Evolutionary conservation across 2,329 filamentous ascomycete species (phyloP).

Genomic region (Exophiala calicioides): DNA sequence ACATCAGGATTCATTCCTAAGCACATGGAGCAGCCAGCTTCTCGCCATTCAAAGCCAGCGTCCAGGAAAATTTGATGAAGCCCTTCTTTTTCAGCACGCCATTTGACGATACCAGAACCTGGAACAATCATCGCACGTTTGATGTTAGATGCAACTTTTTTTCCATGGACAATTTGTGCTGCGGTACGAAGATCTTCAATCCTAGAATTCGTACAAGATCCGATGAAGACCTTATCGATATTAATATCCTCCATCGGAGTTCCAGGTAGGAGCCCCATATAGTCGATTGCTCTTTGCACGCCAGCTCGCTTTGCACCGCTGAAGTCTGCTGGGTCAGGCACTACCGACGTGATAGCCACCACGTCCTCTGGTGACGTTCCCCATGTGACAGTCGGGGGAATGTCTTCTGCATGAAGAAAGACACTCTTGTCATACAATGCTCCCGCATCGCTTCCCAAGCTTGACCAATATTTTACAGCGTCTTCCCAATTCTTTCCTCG

Average conservation of each 20-base stretch:
- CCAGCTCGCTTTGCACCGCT: slow-evolving; percentile 73
- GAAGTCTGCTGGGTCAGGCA: slow-evolving; percentile 89
- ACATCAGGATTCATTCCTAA: slow-evolving; percentile 99
- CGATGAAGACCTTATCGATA: slow-evolving; percentile 96
- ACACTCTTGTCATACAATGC: slow-evolving; percentile 90
- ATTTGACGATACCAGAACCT: slow-evolving; percentile 91
- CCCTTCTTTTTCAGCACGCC: slow-evolving; percentile 85
- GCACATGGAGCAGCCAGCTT: slow-evolving; percentile 98
- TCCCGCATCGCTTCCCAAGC: slow-evolving; percentile 76
- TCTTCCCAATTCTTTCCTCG: slow-evolving; percentile 86
- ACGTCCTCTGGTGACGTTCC: slow-evolving; percentile 96
- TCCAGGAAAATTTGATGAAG: slow-evolving; percentile 89
- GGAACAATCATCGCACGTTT: slow-evolving; percentile 96
- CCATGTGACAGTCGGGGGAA: slow-evolving; percentile 92
- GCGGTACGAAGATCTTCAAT: slow-evolving; percentile 94
- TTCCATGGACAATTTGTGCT: slow-evolving; percentile 81
- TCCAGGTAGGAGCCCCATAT: slow-evolving; percentile 89
- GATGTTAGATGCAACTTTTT: slow-evolving; percentile 81
- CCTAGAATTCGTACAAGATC: slow-evolving; percentile 94
- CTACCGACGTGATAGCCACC: slow-evolving; percentile 86
- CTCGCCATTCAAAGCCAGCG: slow-evolving; percentile 95
- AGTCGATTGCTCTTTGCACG: slow-evolving; percentile 82
- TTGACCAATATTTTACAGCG: slow-evolving; percentile 84
- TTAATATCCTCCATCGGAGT: slow-evolving; percentile 89
- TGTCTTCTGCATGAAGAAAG: slow-evolving; percentile 88